phyloP scores from a whole-genome alignment of 1,284 basidiomycete species.

The Tilletia setariae region DNA sequence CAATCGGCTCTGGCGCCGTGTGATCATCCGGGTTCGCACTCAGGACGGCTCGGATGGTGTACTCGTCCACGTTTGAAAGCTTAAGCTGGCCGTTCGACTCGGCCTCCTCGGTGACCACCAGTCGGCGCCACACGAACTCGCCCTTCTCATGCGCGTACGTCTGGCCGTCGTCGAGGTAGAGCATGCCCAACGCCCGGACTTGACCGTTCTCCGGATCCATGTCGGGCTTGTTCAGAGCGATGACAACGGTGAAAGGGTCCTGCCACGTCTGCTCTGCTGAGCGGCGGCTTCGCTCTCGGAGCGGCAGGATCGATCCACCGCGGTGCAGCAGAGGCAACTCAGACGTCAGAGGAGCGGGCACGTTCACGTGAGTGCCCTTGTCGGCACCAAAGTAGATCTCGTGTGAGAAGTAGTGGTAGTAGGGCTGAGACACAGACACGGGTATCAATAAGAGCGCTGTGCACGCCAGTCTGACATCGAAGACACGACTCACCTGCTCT shows the following conservation, averaged over 20 bases:
- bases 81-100: background rate
- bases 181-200: conserved; percentile 67
- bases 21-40: conserved; percentile 22
- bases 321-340: conserved; percentile 77
- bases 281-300: conserved; percentile 79
- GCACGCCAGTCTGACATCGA: background rate
- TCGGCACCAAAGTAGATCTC: conserved; percentile 64
- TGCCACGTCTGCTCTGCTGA: conserved; percentile 80
- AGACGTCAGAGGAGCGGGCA: conserved; percentile 73
- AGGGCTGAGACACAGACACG: conserved; percentile 62
- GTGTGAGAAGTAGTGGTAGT: conserved; percentile 82
- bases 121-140: conserved; percentile 65
- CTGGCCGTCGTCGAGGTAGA: conserved; percentile 94
- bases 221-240: conserved; percentile 67
- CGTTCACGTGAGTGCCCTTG: conserved; percentile 65
- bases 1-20: background rate
- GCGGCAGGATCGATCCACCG: conserved; percentile 85
- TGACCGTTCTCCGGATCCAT: conserved; percentile 17
- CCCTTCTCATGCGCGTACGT: conserved; percentile 75
- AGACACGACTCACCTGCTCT: conserved; percentile 54
- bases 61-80: conserved; percentile 17
- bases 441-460: too few species aligned
- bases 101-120: conserved; percentile 22
- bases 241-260: conserved; percentile 88
- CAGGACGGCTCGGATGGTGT: conserved; percentile 29